Base-by-base conservation (phyloP, 352 stramenopile genomes). In the Phytophthora multivora region DNA sequence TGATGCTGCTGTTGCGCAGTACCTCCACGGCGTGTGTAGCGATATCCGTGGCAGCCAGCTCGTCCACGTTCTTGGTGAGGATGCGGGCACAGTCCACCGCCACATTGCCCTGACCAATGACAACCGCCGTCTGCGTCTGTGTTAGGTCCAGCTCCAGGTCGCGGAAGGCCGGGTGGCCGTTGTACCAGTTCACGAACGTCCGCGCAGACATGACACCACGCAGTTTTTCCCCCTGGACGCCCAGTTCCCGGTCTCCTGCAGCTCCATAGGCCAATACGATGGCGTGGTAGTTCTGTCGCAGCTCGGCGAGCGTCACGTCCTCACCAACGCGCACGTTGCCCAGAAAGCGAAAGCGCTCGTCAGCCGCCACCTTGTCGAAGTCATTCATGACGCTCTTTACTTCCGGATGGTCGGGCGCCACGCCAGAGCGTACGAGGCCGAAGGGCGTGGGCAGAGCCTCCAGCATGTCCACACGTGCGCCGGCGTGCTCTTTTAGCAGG, bases 141-240 rank as follows among this genome's bases (percentile, higher is more conserved):
- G 51, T 45, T 7, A 94, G 53, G 54, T 93, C 72, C 25, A 88
- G 50, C 13, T 84, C 71, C 30, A 98, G 59, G 51, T 97, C 78
- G 40, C 87, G 78, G 76, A 97, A 98, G 6, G 97, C 83, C 7
- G 96, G 96, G 81, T 99, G 97, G 36, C 95, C 97, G 67, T 99
- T 99, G 85, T 99, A 99, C 97, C 97, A 99, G 72, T 98, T 97
- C 11, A 99, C 97, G 71, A 99, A 99, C 56, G 92, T 81, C 18
- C 96, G 77, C 4, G 97, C 93, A 26, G 79, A 90, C 47, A 98
- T 59, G 13, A 99, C 90, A 23, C 79, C 79, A 0, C 47, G 15
- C 3, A 93, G 69, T 8, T 83, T 56, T 65, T 98, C 93, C 13
- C 91, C 93, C 12, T 87, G 86, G 39, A 99, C 78, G 26, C 79